Conservation (phyloP, 495 filamentous ascomycete genomes). For the Zalerion maritima region DNA sequence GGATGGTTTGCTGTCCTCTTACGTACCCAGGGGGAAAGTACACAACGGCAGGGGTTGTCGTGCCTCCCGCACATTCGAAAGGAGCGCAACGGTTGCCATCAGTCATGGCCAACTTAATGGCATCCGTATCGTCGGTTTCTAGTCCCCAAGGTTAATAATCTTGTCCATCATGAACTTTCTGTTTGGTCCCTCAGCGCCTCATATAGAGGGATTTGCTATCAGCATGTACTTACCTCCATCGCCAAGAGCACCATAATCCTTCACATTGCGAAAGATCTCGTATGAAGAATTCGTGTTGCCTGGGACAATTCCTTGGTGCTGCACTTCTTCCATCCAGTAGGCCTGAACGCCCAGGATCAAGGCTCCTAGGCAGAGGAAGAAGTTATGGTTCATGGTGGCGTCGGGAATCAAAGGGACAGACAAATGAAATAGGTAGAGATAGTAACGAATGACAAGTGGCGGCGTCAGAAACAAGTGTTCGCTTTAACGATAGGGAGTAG, state of each 20-base stretch:
- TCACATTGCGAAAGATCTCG: constrained; percentile 43
- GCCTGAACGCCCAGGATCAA: no score
- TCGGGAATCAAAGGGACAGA: no score
- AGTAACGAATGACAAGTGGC: no score
- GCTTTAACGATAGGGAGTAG: no score
- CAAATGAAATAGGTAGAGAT: no score
- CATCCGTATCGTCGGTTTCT: constrained; percentile 68
- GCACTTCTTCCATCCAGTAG: constrained; percentile 33
- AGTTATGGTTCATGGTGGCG: no score
- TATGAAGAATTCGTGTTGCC: constrained; percentile 28
- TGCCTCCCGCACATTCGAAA: constrained; percentile 58
- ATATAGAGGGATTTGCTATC: constrained; percentile 3
- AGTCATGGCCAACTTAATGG: constrained; percentile 69
- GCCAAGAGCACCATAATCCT: constrained; percentile 39
- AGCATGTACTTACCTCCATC: constrained; percentile 22
- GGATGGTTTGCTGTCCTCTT: no score
- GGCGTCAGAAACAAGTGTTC: no score
- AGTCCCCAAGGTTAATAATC: no score
- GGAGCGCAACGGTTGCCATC: constrained; percentile 61
- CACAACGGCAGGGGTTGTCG: constrained; percentile 54
- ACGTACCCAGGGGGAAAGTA: constrained; percentile 71
- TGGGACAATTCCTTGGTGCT: constrained; percentile 32
- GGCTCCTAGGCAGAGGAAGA: no score
- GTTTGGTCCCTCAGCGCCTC: constrained; percentile 39
- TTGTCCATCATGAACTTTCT: no score